phyloP scores from a whole-genome alignment of 176 grass and related monocot species.

The Avena insularis region DNA sequence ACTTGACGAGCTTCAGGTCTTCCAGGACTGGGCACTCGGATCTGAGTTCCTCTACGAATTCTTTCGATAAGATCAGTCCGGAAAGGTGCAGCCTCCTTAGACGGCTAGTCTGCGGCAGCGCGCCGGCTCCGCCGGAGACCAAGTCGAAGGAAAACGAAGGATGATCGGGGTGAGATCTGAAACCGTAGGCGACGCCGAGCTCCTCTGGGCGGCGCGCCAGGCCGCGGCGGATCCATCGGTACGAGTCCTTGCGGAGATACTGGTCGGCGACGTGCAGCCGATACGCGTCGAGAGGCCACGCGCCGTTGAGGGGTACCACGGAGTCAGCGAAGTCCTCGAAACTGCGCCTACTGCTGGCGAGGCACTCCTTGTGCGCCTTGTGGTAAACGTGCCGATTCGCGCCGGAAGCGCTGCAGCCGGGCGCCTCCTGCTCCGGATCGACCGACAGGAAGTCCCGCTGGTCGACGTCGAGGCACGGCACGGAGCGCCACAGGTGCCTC shows the following conservation, averaged over 20 bases:
- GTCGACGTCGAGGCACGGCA: neutral
- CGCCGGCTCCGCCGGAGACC: neutral
- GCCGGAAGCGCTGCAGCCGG: neutral
- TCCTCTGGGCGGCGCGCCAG: neutral
- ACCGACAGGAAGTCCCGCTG: neutral
- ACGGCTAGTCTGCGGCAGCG: neutral
- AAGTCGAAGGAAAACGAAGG: neutral
- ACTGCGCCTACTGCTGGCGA: neutral
- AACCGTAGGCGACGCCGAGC: neutral
- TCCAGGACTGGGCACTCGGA: neutral
- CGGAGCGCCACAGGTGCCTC: neutral
- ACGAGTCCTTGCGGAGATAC: neutral
- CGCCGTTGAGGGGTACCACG: neutral
- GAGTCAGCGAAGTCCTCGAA: constrained; percentile 2
- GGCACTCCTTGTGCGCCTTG: neutral
- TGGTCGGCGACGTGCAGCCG: neutral
- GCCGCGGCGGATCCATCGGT: constrained; percentile 17
- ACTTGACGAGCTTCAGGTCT: neutral
- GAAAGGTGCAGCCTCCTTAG: neutral
- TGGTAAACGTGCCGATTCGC: neutral
- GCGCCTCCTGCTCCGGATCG: neutral
- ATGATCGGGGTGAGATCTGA: neutral
- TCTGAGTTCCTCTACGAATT: neutral
- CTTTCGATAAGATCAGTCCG: neutral
- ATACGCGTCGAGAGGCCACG: neutral